Conservation (phyloP, 177 flowering plant genomes). For the Vitis hybrid region DNA sequence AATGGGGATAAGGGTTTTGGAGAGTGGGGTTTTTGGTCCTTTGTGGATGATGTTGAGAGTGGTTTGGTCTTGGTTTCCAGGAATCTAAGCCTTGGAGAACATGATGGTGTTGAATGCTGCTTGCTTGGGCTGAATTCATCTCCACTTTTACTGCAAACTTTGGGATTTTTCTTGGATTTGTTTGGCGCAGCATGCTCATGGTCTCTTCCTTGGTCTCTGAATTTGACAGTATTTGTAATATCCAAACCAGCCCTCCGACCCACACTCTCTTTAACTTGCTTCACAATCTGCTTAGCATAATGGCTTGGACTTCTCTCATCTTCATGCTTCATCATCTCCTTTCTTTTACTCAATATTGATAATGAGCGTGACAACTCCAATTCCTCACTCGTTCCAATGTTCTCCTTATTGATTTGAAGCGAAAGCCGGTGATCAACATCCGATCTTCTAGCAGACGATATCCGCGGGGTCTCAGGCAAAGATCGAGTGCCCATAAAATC, state of each 20-base stretch:
- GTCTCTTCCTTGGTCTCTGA: conserved; percentile 26
- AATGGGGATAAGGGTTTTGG: conserved; percentile 3
- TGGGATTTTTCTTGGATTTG: conserved; percentile 33
- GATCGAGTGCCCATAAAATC: conserved; percentile 46
- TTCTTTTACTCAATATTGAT: conserved; percentile 2
- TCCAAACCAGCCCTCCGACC: conserved; percentile 60
- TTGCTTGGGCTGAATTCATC: conserved; percentile 26
- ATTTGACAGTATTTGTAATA: conserved; percentile 56
- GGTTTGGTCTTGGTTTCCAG: conserved; percentile 34
- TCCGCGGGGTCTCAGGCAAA: conserved; percentile 66
- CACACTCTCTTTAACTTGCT: conserved; percentile 71
- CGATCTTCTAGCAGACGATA: conserved; percentile 64
- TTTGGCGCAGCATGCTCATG: conserved; percentile 18
- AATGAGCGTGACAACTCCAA: conserved; percentile 25
- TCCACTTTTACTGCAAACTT: neutral
- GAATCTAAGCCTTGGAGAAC: conserved; percentile 50
- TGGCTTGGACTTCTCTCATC: conserved; percentile 53
- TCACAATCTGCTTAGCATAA: conserved; percentile 69
- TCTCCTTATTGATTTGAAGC: conserved; percentile 71
- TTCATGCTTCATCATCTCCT: conserved; percentile 19
- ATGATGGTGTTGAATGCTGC: conserved; percentile 26
- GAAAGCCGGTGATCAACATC: conserved; percentile 71
- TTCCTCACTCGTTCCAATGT: conserved; percentile 31
- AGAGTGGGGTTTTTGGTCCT: conserved; percentile 15
- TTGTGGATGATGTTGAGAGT: neutral